Evolutionary conservation across 164 flowering plant species (phyloP).

Genomic region (Liriodendron chinense): DNA sequence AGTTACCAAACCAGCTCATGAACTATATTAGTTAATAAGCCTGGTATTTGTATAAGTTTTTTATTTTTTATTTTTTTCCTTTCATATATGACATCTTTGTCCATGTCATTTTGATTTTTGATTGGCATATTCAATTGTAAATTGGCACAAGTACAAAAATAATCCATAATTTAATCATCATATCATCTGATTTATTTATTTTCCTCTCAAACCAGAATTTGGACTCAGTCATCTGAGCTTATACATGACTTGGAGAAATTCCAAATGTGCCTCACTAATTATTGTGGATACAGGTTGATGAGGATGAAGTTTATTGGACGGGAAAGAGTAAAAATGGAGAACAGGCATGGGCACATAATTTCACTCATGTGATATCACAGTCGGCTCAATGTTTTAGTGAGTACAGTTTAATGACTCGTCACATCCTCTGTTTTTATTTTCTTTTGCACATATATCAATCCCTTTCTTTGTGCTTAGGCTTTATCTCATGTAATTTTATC

Average conservation of each 20-base stretch:
- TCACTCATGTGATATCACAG: conserved; percentile 58
- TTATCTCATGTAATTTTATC: too few relatives aligned
- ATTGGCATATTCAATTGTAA: neutral
- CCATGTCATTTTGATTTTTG: neutral
- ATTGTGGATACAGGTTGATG: conserved; percentile 59
- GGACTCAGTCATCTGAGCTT: neutral
- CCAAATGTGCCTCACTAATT: neutral
- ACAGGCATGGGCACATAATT: conserved; percentile 55
- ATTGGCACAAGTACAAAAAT: neutral
- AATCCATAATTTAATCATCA: too few relatives aligned
- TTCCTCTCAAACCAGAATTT: neutral
- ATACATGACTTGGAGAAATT: neutral
- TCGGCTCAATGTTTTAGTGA: conserved; percentile 76
- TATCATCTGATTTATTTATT: neutral
- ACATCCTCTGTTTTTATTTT: neutral
- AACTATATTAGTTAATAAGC: neutral
- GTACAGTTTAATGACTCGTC: conserved; percentile 24
- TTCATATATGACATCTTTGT: neutral
- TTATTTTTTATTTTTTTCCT: too few relatives aligned
- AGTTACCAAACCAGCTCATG: neutral
- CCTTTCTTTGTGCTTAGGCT: too few relatives aligned
- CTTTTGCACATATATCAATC: neutral
- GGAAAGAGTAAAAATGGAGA: conserved; percentile 45
- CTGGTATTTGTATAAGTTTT: neutral
- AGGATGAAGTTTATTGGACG: conserved; percentile 62